Percentiles rank a stretch among this genome's conserved stretches.
phyloP scores from a whole-genome alignment of 441 rosid species.

The Manihot esculenta region DNA sequence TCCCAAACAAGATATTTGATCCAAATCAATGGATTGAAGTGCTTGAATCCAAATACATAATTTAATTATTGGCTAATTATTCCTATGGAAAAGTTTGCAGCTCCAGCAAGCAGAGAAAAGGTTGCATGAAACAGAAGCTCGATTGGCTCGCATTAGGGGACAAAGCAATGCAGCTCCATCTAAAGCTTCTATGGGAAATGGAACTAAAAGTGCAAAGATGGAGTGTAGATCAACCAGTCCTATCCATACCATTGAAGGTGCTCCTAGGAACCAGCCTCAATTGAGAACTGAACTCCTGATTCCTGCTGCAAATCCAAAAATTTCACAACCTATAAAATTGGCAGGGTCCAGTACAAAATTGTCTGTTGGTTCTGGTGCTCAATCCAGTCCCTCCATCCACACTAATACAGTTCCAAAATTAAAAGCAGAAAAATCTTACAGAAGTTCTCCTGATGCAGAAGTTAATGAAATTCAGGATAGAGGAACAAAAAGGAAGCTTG shows the following conservation, averaged over 20 bases:
- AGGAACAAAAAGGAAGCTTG: constrained; percentile 67
- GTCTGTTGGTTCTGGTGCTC: constrained; percentile 25
- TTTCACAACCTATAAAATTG: constrained; percentile 29
- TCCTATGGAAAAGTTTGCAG: constrained; percentile 40
- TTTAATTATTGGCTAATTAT: constrained; percentile 16
- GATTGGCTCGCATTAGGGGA: constrained; percentile 57
- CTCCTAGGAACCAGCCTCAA: constrained; percentile 33
- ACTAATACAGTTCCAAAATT: constrained; percentile 31
- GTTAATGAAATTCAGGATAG: constrained; percentile 39
- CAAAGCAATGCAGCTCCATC: constrained; percentile 28
- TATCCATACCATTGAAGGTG: constrained; percentile 27
- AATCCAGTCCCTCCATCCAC: constrained; percentile 28
- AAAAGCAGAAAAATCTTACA: constrained; percentile 41
- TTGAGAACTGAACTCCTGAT: constrained; percentile 51
- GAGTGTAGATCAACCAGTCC: constrained; percentile 40
- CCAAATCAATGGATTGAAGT: too few relatives aligned
- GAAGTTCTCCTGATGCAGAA: constrained; percentile 33
- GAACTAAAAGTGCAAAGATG: constrained; percentile 35
- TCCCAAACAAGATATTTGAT: too few relatives aligned
- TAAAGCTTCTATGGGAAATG: constrained; percentile 29
- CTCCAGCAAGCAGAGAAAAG: constrained; percentile 62
- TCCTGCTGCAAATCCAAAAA: constrained; percentile 44
- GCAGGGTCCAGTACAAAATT: constrained; percentile 30
- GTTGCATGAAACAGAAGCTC: constrained; percentile 52
- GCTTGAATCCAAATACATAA: background rate